Evolutionary conservation across 352 stramenopile genomes (phyloP).

Genomic region (Phytophthora hibernalis): DNA sequence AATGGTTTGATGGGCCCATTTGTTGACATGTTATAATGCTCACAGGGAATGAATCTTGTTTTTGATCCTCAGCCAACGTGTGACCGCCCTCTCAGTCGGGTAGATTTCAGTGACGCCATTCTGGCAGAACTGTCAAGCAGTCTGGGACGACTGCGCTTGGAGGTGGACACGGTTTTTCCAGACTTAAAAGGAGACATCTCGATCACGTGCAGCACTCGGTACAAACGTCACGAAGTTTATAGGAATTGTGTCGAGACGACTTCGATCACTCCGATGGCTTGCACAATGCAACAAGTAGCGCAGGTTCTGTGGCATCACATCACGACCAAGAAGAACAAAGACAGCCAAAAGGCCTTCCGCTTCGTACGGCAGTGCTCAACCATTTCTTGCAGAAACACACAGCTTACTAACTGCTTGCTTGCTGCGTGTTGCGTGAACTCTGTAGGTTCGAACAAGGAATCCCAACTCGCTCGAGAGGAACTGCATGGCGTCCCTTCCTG

Average conservation of each 20-base stretch:
- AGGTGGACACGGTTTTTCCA: constrained; percentile 18
- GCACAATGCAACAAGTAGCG: constrained; percentile 16
- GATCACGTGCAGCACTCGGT: constrained; percentile 16
- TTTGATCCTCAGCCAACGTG: constrained; percentile 15
- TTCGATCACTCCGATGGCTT: constrained; percentile 30
- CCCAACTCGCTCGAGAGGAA: constrained; percentile 32
- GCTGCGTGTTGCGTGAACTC: constrained; percentile 2
- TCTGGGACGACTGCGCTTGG: constrained; percentile 18
- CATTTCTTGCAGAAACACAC: too few species aligned
- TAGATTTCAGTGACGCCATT: constrained; percentile 34
- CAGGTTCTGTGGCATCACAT: constrained; percentile 35
- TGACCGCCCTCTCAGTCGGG: constrained; percentile 5
- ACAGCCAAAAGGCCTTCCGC: constrained; percentile 32
- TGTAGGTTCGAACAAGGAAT: constrained; percentile 21
- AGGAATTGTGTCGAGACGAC: constrained; percentile 24
- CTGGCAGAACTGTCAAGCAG: constrained; percentile 18
- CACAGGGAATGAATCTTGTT: constrained; percentile 26
- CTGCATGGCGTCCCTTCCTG: constrained; percentile 26
- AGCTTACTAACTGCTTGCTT: background rate
- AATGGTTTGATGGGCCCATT: background rate
- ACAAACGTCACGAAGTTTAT: background rate
- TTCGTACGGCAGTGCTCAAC: constrained; percentile 23
- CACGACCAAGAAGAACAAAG: constrained; percentile 37
- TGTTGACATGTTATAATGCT: background rate
- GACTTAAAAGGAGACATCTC: background rate